Evolutionary conservation across 2,329 filamentous ascomycete species (phyloP).

Genomic region (Aureobasidium mangrovei): DNA sequence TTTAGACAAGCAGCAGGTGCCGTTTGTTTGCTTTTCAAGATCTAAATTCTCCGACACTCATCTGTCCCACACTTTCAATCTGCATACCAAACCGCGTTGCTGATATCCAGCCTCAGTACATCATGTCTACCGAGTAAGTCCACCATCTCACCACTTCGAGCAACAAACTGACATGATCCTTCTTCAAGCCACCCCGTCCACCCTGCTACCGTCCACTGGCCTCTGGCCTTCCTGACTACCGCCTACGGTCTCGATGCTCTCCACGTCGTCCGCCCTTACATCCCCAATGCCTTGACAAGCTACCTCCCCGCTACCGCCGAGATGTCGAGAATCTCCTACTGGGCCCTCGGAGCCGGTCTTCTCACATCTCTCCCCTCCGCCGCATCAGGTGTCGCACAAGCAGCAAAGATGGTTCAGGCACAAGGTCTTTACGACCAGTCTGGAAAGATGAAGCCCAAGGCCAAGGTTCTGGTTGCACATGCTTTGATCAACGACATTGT

Average conservation of each 20-base stretch:
- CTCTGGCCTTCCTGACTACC: conserved; percentile 37
- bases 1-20: neutral
- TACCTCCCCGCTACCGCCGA: conserved; percentile 27
- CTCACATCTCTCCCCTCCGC: conserved; percentile 27
- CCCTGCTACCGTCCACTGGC: conserved; percentile 35
- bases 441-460: conserved; percentile 31
- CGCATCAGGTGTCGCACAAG: conserved; percentile 29
- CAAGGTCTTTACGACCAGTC: conserved; percentile 34
- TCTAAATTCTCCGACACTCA: neutral
- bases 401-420: conserved; percentile 34
- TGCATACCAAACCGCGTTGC: neutral
- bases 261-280: conserved; percentile 27
- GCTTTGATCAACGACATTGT: conserved; percentile 36
- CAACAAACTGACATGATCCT: conserved; percentile 1
- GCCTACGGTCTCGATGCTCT: conserved; percentile 35
- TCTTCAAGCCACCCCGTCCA: conserved; percentile 35
- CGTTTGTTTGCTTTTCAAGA: conserved; percentile 5
- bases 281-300: conserved; percentile 25
- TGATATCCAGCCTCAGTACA: neutral
- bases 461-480: conserved; percentile 34
- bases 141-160: neutral
- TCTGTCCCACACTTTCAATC: neutral
- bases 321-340: conserved; percentile 35
- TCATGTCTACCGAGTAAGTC: conserved; percentile 14
- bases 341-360: conserved; percentile 35